Base-by-base conservation (phyloP, 805 yeast species). In the Candida insectorum region DNA sequence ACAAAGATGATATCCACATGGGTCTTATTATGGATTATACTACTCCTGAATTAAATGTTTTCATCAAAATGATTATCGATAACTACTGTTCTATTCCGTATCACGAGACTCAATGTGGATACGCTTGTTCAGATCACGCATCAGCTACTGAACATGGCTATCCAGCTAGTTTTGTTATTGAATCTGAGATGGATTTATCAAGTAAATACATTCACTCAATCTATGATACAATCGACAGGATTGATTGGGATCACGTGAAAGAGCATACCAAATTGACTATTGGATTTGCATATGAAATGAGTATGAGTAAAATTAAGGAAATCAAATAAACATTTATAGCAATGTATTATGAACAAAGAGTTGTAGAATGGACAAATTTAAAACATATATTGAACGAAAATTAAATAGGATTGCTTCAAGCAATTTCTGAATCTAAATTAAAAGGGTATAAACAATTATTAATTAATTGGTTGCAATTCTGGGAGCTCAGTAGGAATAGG, bases 81-180 rank as follows among this genome's bases (percentile, higher is more conserved):
- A 53, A 63, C 7, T 87, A 87, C 59, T 72, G 87, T 46, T 49
- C 60, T 15, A 84, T 88, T 37, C 81, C 85, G 3, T 82, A 75
- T 50, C 75, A 70, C 24, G 93, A 83, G 48, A 82, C 95, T 9
- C 46, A 65, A 37, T 91, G 97, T 62, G 96, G 96, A 1, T 87
- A 88, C 51, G 93, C 95, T 0, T 89, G 97, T 58, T 82, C 95
- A 12, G 97, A 91, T 62, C 96, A 88, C 57, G 82, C 93, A 4
- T 79, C 94, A 30, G 96, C 96, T 1, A 58, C 78, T 32, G 79
- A 82, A 52, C 75, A 74, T 48, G 97, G 97, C 0, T 87, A 69
- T 58, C 97, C 97, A 4, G 73, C 87, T 7, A 75, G 87, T 20
- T 85, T 87, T 58, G 83, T 86, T 28, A 76, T 83, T 43, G 98